Evolutionary conservation across 2,329 filamentous ascomycete species (phyloP).

Genomic region (Arthroderma uncinatum): DNA sequence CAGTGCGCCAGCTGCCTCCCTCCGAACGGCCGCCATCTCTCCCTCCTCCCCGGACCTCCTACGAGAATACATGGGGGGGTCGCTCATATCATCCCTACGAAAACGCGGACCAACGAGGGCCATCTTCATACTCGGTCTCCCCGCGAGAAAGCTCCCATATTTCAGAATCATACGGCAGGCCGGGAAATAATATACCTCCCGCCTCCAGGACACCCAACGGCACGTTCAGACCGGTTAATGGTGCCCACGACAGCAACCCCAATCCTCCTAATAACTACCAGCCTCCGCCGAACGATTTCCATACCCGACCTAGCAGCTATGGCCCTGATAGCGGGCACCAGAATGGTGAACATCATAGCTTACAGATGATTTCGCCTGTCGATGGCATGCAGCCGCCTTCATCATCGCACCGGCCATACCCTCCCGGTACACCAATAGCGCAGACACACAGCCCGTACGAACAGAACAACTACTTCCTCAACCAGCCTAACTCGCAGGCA

Average conservation of each 20-base stretch:
- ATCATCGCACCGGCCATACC: slow-evolving; percentile 15
- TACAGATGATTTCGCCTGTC: slow-evolving; percentile 22
- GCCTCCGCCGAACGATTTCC: slow-evolving; percentile 15
- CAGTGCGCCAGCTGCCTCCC: slow-evolving; percentile 10
- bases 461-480: slow-evolving; percentile 21
- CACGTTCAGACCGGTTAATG: slow-evolving; percentile 26
- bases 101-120: slow-evolving; percentile 11
- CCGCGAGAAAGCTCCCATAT: slow-evolving; percentile 16
- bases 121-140: slow-evolving; percentile 18
- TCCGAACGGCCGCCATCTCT: slow-evolving; percentile 9
- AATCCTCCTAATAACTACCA: slow-evolving; percentile 22
- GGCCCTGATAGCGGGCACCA: not conserved
- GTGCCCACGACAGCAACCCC: slow-evolving; percentile 21
- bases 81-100: slow-evolving; percentile 8
- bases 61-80: slow-evolving; percentile 9
- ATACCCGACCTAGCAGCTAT: not conserved
- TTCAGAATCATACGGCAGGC: slow-evolving; percentile 22
- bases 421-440: slow-evolving; percentile 11
- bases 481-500: slow-evolving; percentile 16
- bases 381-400: slow-evolving; percentile 20
- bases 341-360: slow-evolving; percentile 23
- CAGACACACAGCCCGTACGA: slow-evolving; percentile 26
- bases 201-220: slow-evolving; percentile 20
- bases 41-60: slow-evolving; percentile 10
- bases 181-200: slow-evolving; percentile 24